Evolutionary conservation across 768 basidiomycete species (phyloP), one percentile per base, ranked within the genome.

Genomic region (Pholiota molesta): DNA sequence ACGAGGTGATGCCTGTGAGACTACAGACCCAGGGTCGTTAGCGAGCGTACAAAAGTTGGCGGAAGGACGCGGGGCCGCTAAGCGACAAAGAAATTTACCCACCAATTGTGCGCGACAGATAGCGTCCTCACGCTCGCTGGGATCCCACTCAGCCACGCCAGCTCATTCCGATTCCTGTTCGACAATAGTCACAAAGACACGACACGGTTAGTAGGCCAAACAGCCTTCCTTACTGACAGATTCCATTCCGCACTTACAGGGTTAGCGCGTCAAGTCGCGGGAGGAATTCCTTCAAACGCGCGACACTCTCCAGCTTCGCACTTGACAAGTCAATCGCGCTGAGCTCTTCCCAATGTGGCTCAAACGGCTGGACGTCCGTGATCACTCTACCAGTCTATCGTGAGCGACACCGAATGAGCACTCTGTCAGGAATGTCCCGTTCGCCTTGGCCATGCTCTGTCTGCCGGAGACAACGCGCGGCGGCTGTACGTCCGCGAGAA

Each of bases 331-430:
- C 89, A 66, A 99, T 88, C 26, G 78, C 74, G 59, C 69, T 79
- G 62, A 99, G 76, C 42, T 84, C 80, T 68, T 98, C 96, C 97
- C 97, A 99, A 71, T 93, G 83, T 23, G 96, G 95, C 70, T 95
- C 94, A 74, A 92, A 97, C 19, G 96, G 95, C 71, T 95, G 90
- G 13, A 95, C 87, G 69, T 98, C 95, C 45, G 96, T 98, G 70
- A 99, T 94, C 68, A 93, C 88, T 73, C 86, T 1, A 99, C 90
- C 5, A 99, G 84, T 49, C 86, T 85, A 72, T 98, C 97, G 68
- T 94, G 93, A n/a, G 95, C 85, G 47, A 98, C 88, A 16, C 86
- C 94, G 72, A 99, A 99, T 44, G 96, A 98, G 71, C 96, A 98
- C 71, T 99, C 96, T 11, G 97, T 99, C 65, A 99, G 79, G 78